Evolutionary conservation across 768 basidiomycete genomes (phyloP), one percentile per base, ranked within the genome.

Genomic region (Naganishia kalamii): DNA sequence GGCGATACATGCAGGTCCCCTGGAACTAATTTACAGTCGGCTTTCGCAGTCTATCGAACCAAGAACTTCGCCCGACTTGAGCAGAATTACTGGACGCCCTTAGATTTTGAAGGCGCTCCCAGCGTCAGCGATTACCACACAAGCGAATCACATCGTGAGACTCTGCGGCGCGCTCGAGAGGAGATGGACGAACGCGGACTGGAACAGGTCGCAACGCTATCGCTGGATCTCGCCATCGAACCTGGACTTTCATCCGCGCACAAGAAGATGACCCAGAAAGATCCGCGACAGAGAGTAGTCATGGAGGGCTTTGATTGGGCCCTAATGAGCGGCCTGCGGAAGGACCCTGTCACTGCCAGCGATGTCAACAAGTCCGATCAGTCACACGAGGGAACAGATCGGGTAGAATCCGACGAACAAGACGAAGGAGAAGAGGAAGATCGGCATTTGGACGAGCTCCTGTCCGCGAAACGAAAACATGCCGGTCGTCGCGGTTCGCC

Each of bases 281-380:
- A 57, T 15, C 51, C 51, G n/a, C 40, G 54, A 23, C 51, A 46
- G 32, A 21, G 54, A 19, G 41, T 57, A 1, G 44, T 60, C 29
- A 57, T 65, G 41, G 63, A 65, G 32, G 63, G 63, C 0, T 65
- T 57, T 21, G 54, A 65, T 21, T 54, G 41, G 37, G 63, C 63
- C 15, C 41, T 65, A 19, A 49, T 46, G 44, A 44, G 50, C 23
- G 63, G 63, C 27, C 27, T 65, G 21, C 50, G 63, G 32, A 27
- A 59, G 11, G 54, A 60, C 32, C 43, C 48, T 1, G 52, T 25
- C 32, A 29, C 37, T 13, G 33, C 13, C 23, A 17, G 19, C 12
- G 37, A n/a, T 17, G 33, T 25, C 19, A 17, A 21, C 6, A 11
- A 30, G 32, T 13, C 6, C 27, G 7, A 15, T 13, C 50, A 40